Evolutionary conservation across 345 rosid genomes (phyloP).

Genomic region (Gossypium ekmanianum): DNA sequence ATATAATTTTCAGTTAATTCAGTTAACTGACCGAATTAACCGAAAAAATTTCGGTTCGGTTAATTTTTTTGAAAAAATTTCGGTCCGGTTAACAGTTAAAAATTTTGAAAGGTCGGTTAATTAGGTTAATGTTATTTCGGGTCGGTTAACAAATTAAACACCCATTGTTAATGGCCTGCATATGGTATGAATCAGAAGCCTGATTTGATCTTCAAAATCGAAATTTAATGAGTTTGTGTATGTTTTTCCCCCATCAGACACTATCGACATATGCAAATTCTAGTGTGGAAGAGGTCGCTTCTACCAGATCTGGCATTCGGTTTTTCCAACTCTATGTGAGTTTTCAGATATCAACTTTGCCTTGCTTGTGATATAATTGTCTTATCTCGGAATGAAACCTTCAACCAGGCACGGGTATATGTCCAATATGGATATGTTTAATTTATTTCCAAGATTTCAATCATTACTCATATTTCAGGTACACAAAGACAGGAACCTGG

Average conservation of each 20-base stretch:
- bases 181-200: neutral
- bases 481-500: conserved; percentile 72
- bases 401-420: neutral
- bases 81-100: too few species aligned
- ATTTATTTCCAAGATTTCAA: neutral
- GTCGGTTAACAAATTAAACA: too few species aligned
- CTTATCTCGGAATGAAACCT: neutral
- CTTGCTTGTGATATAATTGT: neutral
- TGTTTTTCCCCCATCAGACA: conserved; percentile 49
- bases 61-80: too few species aligned
- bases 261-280: conserved; percentile 90
- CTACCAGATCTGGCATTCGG: conserved; percentile 91
- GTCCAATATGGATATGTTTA: too few species aligned
- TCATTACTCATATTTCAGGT: conserved; percentile 40
- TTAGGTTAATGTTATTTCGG: too few species aligned
- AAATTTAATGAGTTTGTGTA: neutral
- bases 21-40: too few species aligned
- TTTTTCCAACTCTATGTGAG: conserved; percentile 96
- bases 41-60: too few species aligned
- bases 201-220: neutral
- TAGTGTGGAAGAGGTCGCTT: conserved; percentile 94
- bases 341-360: conserved; percentile 1
- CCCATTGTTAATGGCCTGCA: neutral
- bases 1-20: too few species aligned
- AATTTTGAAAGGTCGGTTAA: too few species aligned